Evolutionary conservation across 1,284 basidiomycete genomes (phyloP).

Genomic region (Ustilago xerochloae): DNA sequence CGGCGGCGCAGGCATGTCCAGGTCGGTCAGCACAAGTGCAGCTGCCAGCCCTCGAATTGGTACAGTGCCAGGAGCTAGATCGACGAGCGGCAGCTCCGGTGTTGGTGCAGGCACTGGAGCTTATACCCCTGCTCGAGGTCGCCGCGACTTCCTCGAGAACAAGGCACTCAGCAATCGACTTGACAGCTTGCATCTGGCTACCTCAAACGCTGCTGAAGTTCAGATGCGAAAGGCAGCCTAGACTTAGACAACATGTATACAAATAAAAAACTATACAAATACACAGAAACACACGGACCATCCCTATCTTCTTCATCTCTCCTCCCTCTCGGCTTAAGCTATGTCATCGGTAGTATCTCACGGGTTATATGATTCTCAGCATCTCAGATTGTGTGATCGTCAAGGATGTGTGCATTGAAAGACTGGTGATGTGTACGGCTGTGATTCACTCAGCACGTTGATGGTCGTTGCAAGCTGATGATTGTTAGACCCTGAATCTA

Average conservation of each 20-base stretch:
- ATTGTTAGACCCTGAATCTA: too few species aligned
- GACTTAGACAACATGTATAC: neutral
- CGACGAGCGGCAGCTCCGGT: conserved; percentile 8
- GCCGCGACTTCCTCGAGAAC: conserved; percentile 43
- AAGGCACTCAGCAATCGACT: conserved; percentile 43
- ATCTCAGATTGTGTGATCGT: too few species aligned
- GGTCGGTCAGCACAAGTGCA: conserved; percentile 40
- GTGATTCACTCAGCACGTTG: too few species aligned
- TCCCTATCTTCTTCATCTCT: too few species aligned
- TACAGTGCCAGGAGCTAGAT: neutral
- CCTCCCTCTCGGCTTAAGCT: neutral
- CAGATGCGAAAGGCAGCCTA: conserved; percentile 25
- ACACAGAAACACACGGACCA: conserved; percentile 9
- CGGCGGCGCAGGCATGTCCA: conserved; percentile 34
- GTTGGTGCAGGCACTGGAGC: conserved; percentile 7
- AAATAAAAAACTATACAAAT: neutral
- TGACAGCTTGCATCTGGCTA: conserved; percentile 40
- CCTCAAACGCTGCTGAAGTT: conserved; percentile 14
- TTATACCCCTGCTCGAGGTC: conserved; percentile 31
- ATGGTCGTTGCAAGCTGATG: too few species aligned
- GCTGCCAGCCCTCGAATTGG: conserved; percentile 34
- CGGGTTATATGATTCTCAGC: neutral
- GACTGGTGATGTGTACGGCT: too few species aligned
- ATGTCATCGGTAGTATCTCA: conserved; percentile 11
- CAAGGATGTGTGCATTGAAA: too few species aligned